Percentiles rank a stretch among this genome's conserved stretches.
Evolutionary conservation across 139 green algal genomes (phyloP).

Genomic region (Ostreobium quekettii): DNA sequence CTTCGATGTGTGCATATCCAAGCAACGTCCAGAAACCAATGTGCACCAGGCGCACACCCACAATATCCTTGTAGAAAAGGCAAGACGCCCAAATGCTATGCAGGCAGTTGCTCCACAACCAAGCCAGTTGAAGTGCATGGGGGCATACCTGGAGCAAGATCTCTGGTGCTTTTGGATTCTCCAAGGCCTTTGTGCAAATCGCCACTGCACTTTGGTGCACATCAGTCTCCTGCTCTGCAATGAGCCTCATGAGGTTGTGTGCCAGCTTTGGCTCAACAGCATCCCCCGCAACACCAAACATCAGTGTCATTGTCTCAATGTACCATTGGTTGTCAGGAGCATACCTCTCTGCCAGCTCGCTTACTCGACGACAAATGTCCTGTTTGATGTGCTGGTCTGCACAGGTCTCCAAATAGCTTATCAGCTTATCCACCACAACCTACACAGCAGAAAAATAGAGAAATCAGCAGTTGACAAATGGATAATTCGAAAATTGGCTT

Average conservation of each 20-base stretch:
- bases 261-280: constrained; percentile 56
- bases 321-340: constrained; percentile 85
- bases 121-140: too few relatives aligned
- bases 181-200: constrained; percentile 15
- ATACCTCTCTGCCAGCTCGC: constrained; percentile 80
- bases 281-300: constrained; percentile 80
- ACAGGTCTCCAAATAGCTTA: constrained; percentile 62
- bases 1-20: too few relatives aligned
- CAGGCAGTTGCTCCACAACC: too few relatives aligned
- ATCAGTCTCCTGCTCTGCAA: constrained; percentile 74
- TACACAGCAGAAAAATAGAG: constrained; percentile 21
- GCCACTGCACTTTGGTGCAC: constrained; percentile 38
- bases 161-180: constrained; percentile 55
- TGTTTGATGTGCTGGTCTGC: constrained; percentile 51
- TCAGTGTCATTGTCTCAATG: constrained; percentile 73
- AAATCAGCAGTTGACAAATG: too few relatives aligned
- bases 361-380: constrained; percentile 48
- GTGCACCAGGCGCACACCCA: too few relatives aligned
- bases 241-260: constrained; percentile 74
- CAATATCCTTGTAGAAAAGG: too few relatives aligned
- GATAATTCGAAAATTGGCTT: too few relatives aligned
- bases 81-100: too few relatives aligned
- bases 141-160: constrained; percentile 60
- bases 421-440: constrained; percentile 88
- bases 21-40: too few relatives aligned